Conservation (phyloP, 495 filamentous ascomycete species). For the Elasticomyces elasticus region DNA sequence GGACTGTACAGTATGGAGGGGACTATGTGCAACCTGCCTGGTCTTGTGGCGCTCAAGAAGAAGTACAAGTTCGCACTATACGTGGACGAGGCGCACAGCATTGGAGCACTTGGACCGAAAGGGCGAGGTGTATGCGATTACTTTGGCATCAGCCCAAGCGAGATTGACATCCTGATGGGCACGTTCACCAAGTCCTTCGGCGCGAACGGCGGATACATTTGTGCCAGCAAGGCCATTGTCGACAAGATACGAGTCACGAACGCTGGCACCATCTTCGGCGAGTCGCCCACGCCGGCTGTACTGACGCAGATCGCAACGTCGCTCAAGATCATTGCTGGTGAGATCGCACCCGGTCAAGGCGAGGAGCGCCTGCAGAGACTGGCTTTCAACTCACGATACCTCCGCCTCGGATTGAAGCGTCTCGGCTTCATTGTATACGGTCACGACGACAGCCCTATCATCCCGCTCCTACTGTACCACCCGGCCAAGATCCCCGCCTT, state of each 20-base stretch:
- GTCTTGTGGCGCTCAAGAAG: constrained; percentile 71
- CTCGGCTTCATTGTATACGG: constrained; percentile 95
- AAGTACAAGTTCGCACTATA: constrained; percentile 96
- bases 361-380: constrained; percentile 92
- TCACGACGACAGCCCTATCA: constrained; percentile 95
- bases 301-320: constrained; percentile 79
- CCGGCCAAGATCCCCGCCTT: constrained; percentile 97
- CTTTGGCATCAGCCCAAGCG: constrained; percentile 75
- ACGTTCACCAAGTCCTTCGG: constrained; percentile 97
- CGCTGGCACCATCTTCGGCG: constrained; percentile 76
- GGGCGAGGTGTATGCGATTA: constrained; percentile 96
- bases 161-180: constrained; percentile 96
- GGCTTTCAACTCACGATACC: constrained; percentile 96
- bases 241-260: constrained; percentile 80
- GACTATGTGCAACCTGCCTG: constrained; percentile 92
- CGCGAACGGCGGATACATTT: constrained; percentile 93
- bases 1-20: constrained; percentile 99
- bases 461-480: constrained; percentile 87
- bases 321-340: constrained; percentile 78
- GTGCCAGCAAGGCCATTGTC: constrained; percentile 81
- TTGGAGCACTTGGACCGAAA: constrained; percentile 79
- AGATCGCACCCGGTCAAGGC: constrained; percentile 79
- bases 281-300: constrained; percentile 77
- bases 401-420: constrained; percentile 90
- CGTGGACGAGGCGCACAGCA: constrained; percentile 92